Evolutionary conservation across 2,329 filamentous ascomycete species (phyloP), one percentile per base, ranked within the genome.

Genomic region (Nemania serpens): DNA sequence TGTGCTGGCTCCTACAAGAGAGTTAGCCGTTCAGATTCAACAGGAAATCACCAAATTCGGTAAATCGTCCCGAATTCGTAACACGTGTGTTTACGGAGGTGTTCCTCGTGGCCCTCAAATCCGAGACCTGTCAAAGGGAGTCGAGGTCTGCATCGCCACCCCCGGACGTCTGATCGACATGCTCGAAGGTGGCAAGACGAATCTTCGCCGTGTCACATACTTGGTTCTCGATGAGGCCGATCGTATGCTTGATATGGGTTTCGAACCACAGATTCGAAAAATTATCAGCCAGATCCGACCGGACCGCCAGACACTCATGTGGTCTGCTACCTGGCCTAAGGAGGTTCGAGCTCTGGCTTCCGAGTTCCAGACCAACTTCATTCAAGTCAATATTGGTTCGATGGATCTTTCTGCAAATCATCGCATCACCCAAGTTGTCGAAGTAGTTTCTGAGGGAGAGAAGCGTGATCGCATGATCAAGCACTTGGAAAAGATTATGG

Each of bases 221-320:
- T 84, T 99, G 59, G 95, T 98, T 69, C 93, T 99, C 66, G 95
- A 99, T 73, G 95, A 99, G 83, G 95, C 95, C 76, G 95, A 99
- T 81, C 94, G 95, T 75, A 99, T 99, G 95, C 85, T 99, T 76
- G 95, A 99, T 82, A 99, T 99, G 95, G 95, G 95, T 87, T 98
- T 99, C 81, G 95, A 99, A 82, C 95, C 95, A 69, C 95, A 98
- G 78, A 98, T 99, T 73, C 92, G 95, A 82, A 98, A 98, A 84
- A 98, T 99, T 69, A 93, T 99, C 70, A 86, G 90, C 66, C 95
- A 99, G 81, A 98, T 98, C 78, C 92, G 95, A 70, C 95, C 95
- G 55, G 95, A 99, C 77, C 90, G 95, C 84, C 95, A 99, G 79
- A 99, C 95, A 65, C 95, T 95, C 83, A 97, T 99, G 93, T 99